Conservation (phyloP, 1,139 yeast species). For the Suhomyces panamericanus region DNA sequence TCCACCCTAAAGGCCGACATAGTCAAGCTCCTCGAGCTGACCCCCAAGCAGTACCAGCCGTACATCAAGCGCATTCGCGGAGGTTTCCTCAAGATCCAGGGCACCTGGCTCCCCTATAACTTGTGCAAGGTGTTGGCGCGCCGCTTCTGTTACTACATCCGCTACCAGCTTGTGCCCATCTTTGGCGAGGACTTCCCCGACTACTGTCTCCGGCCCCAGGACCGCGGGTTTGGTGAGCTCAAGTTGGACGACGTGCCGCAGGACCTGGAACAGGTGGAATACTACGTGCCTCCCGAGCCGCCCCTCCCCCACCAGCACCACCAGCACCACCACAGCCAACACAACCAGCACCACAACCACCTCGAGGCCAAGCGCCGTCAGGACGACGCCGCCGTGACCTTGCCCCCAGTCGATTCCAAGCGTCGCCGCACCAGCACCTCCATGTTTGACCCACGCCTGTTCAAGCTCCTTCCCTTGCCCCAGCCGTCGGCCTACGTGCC, state of each 20-base stretch:
- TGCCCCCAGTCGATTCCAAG: conserved; percentile 2
- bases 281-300: conserved; percentile 8
- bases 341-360: not conserved
- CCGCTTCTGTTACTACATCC: conserved; percentile 74
- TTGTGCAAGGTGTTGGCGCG: conserved; percentile 69
- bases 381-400: conserved; percentile 1
- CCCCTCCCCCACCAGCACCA: not conserved
- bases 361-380: conserved; percentile 1
- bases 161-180: conserved; percentile 75
- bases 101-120: conserved; percentile 85
- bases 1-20: conserved; percentile 69
- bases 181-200: conserved; percentile 76
- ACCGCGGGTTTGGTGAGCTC: conserved; percentile 69
- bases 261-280: conserved; percentile 6
- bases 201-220: conserved; percentile 65
- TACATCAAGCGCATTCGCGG: conserved; percentile 80
- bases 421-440: conserved; percentile 9
- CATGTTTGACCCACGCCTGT: conserved; percentile 4
- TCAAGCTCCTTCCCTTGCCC: conserved; percentile 8
- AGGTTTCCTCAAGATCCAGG: conserved; percentile 90
- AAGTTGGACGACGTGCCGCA: conserved; percentile 32
- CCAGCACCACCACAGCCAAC: too few species aligned
- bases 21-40: conserved; percentile 69
- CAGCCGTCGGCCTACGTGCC: conserved; percentile 8
- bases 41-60: conserved; percentile 64